Base-by-base conservation (phyloP, 768 basidiomycete species). In the Leccinum broughii region DNA sequence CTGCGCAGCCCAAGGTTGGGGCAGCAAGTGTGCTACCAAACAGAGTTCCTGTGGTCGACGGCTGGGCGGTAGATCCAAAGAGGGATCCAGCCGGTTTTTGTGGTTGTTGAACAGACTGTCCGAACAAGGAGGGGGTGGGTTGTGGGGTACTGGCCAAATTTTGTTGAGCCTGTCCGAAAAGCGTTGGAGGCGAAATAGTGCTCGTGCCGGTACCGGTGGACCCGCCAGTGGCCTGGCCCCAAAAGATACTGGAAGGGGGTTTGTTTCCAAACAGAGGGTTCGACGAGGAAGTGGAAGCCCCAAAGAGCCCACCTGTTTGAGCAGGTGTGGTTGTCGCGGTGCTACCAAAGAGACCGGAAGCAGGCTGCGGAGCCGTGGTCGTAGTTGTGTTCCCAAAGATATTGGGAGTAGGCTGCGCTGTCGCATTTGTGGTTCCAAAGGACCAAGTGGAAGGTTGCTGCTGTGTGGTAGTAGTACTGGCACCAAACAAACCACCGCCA, bases 221-320 rank as follows among this genome's bases (percentile, higher is more conserved):
- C 32, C 56, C 44, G 35, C 68, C 61, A 49, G 69, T 69, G 44
- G 64, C 67, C 50, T 73, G 78, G 58, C 70, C 55, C 49, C 68
- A 68, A 66, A 73, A 65, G 48, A 71, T 51, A 34, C 65, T 69
- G n/a, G 68, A 63, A 7, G 74, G 70, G 17, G 66, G 66, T 56
- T 70, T 72, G 55, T 72, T 74, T 14, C 77, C 78, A 51, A 81
- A 80, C 30, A 77, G 59, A 41, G 75, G 68, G 54, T 75, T 70
- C 44, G 68, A 65, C 34, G 67, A 65, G 44, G 72, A 51, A 37
- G 60, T 62, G 2, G 70, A 58, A 46, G n/a, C 54, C 15, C 75
- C 75, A 60, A 75, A 77, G 4, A 66, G 50, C 34, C 73, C 68
- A 1, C 63, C 62, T n/a, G 56, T 62, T 51, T 65, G 62, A 8